A percentile compares a stretch with the other conserved stretches of the same genome.
Evolutionary conservation across 2,329 filamentous ascomycete genomes (phyloP).

Genomic region (Cercospora sesami): DNA sequence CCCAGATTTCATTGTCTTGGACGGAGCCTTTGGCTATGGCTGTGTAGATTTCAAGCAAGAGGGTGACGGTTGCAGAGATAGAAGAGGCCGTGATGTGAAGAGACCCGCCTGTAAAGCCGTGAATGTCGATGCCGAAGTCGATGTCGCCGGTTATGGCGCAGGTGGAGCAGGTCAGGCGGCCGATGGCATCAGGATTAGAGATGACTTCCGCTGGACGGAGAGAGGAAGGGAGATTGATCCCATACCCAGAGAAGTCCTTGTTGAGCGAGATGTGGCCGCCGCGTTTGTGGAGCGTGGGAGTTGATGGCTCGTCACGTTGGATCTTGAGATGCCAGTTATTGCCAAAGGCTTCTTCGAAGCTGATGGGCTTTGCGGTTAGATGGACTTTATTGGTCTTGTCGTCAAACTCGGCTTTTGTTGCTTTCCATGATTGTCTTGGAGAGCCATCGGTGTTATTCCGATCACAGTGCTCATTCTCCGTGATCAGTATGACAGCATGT

Average conservation of each 20-base stretch:
- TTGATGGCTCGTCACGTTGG: not conserved
- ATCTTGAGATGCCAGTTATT: slow-evolving; percentile 12
- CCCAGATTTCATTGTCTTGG: slow-evolving; percentile 15
- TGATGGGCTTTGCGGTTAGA: not conserved
- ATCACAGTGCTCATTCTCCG: slow-evolving; percentile 13
- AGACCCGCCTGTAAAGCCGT: slow-evolving; percentile 4
- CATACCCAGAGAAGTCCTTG: slow-evolving; percentile 14
- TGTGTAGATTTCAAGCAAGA: slow-evolving; percentile 11
- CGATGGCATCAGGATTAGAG: slow-evolving; percentile 1
- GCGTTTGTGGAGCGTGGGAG: not conserved
- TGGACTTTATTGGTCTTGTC: slow-evolving; percentile 1
- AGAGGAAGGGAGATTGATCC: slow-evolving; percentile 6
- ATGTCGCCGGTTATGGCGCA: slow-evolving; percentile 12
- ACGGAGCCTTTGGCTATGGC: not conserved
- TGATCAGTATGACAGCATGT: slow-evolving; percentile 7
- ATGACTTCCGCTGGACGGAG: not conserved
- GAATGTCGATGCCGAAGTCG: slow-evolving; percentile 12
- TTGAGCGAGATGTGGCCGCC: slow-evolving; percentile 13
- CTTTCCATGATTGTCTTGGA: slow-evolving; percentile 9
- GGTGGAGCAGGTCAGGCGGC: slow-evolving; percentile 12
- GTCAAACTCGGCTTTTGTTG: slow-evolving; percentile 8
- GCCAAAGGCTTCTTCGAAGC: slow-evolving; percentile 14
- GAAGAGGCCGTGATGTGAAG: not conserved
- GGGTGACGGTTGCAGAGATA: slow-evolving; percentile 1
- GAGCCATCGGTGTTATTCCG: slow-evolving; percentile 6